Evolutionary conservation across 2,329 filamentous ascomycete genomes (phyloP), one percentile per base, ranked within the genome.

Genomic region (Diaporthe vexans): DNA sequence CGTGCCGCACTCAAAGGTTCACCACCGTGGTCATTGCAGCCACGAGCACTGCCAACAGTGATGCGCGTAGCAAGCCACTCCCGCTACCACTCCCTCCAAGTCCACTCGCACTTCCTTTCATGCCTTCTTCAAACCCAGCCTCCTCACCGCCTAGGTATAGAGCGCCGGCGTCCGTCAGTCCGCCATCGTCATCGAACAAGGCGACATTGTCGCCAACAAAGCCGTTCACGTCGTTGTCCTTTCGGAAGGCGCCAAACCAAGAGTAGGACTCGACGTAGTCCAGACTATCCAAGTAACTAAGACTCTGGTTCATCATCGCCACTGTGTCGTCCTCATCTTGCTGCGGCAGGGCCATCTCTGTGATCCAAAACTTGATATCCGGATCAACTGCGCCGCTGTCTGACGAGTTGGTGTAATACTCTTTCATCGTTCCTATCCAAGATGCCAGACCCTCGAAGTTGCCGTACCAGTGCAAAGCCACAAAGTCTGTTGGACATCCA

Each of bases 401-500:
- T 21, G 65, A 24, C 46, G 71, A 57, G 29, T 29, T 46, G 21
- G 59, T 63, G 77, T 86, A 86, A 58, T 83, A 85, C 1, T 81
- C 79, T 1, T 76, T 77, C 46, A 86, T 77, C 10, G 81, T 81
- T 3, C 77, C 78, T 0, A 86, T 76, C 83, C 84, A 85, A 3
- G 79, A 78, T 0, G 78, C 76, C 1, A 86, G 78, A 5, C 84
- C 84, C 0, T 70, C 71, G 1, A 81, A 83, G n/a, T 81, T 79
- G 3, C 84, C 84, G 69, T 85, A 86, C 81, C 81, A 86, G 61
- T 86, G 84, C 26, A 84, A 81, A 6, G 83, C 81, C 19, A 86
- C 80, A 43, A 86, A 86, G 68, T 86, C 84, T 1, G 81, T 77
- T 0, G 84, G 84, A 40, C 84, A 86, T 0, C 84, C 84, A 1